phyloP scores from a whole-genome alignment of 495 filamentous ascomycete genomes.

The Daldinia loculata region DNA sequence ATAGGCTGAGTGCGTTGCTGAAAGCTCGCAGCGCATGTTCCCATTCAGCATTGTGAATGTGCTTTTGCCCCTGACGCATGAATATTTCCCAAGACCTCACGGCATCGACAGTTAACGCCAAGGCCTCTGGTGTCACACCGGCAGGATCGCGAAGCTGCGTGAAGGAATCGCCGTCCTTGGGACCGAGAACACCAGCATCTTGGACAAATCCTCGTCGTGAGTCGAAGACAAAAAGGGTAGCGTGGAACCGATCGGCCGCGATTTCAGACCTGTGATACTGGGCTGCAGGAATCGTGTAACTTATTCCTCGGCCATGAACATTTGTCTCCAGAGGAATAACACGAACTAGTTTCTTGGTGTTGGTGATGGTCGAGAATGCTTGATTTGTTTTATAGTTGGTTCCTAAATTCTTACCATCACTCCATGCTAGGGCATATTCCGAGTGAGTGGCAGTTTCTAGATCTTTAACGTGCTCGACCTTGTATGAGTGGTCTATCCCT shows the following conservation, averaged over 20 bases:
- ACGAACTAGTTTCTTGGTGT: slow-evolving; percentile 19
- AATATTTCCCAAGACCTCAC: slow-evolving; percentile 22
- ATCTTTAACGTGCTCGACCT: neutral
- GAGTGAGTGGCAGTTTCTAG: slow-evolving; percentile 23
- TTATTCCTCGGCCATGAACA: slow-evolving; percentile 10
- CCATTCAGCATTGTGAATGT: slow-evolving; percentile 2
- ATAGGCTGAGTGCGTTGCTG: neutral
- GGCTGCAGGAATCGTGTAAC: slow-evolving; percentile 28
- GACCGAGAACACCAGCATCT: slow-evolving; percentile 34
- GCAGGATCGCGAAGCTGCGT: slow-evolving; percentile 29
- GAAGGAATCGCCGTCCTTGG: slow-evolving; percentile 19
- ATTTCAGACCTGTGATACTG: slow-evolving; percentile 24
- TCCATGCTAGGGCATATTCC: slow-evolving; percentile 33
- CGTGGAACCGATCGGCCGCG: slow-evolving; percentile 20
- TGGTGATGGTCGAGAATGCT: slow-evolving; percentile 23
- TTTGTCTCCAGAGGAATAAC: neutral
- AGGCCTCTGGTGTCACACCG: slow-evolving; percentile 7
- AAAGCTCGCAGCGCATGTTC: slow-evolving; percentile 9
- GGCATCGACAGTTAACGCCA: slow-evolving; percentile 22
- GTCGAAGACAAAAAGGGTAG: slow-evolving; percentile 40
- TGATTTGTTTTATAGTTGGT: slow-evolving; percentile 27
- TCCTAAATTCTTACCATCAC: slow-evolving; percentile 19
- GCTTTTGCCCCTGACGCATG: slow-evolving; percentile 15
- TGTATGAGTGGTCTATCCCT: slow-evolving; percentile 29
- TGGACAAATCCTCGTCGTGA: slow-evolving; percentile 23